A percentile compares a stretch with the other conserved stretches of the same genome.
Conservation (phyloP, 192 early-diverging fungal genomes). For the Linnemannia zychae region DNA sequence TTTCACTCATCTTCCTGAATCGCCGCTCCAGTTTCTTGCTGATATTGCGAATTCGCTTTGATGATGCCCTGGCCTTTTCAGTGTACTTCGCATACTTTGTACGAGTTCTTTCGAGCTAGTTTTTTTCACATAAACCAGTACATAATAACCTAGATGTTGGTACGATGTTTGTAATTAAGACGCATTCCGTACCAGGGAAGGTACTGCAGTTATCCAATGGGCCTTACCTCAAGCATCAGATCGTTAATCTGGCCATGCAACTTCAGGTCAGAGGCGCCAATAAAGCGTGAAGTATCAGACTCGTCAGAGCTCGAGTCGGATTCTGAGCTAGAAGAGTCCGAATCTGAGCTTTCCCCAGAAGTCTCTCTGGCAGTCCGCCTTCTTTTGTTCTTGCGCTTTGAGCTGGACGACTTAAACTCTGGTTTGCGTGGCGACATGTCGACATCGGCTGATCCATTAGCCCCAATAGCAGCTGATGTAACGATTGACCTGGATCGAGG, state of each 20-base stretch:
- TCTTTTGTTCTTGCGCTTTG: constrained; percentile 1
- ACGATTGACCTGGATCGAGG: background rate
- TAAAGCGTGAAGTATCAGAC: constrained; percentile 12
- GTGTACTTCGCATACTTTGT: constrained; percentile 44
- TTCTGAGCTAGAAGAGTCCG: constrained; percentile 21
- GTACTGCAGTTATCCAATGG: background rate
- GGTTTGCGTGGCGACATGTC: constrained; percentile 2
- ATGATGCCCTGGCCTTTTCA: constrained; percentile 27
- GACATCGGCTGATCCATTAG: background rate
- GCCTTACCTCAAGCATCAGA: constrained; percentile 39
- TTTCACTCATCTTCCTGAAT: constrained; percentile 31
- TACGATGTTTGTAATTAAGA: background rate
- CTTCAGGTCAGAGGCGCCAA: constrained; percentile 1
- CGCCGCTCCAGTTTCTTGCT: constrained; percentile 35
- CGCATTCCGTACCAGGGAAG: no score
- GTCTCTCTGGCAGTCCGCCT: background rate
- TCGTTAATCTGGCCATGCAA: constrained; percentile 41
- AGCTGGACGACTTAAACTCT: background rate
- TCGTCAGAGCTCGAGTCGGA: constrained; percentile 19
- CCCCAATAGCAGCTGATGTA: background rate
- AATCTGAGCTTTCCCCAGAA: constrained; percentile 4
- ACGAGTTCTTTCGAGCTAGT: constrained; percentile 36
- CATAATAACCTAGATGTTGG: background rate
- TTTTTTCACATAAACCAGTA: background rate
- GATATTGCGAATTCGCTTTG: constrained; percentile 33